phyloP scores from a whole-genome alignment of 345 rosid genomes.

The Kandelia obovata region DNA sequence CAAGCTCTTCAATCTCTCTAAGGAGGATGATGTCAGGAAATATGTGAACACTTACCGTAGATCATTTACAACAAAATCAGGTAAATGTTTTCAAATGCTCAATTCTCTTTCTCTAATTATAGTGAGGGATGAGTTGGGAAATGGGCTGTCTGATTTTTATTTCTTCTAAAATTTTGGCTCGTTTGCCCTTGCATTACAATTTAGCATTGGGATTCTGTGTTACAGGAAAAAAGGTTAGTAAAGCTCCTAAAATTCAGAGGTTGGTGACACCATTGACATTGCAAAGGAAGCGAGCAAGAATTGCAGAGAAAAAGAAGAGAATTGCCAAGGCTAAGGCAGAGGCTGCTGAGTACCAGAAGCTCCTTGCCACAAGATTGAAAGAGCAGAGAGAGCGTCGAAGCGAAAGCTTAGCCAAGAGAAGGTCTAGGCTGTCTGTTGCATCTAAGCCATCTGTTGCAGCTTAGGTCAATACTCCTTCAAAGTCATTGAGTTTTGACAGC shows the following conservation, averaged over 20 bases:
- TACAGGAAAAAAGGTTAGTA: constrained; percentile 73
- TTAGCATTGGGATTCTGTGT: neutral
- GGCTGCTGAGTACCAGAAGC: constrained; percentile 86
- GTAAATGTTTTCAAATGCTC: constrained; percentile 25
- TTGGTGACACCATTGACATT: constrained; percentile 79
- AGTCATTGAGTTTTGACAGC: constrained; percentile 12
- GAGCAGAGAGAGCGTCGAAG: constrained; percentile 85
- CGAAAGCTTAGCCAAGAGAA: constrained; percentile 84
- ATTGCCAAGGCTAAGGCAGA: constrained; percentile 82
- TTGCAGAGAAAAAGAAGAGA: constrained; percentile 82
- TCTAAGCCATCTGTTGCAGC: constrained; percentile 66
- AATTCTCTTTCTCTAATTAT: neutral
- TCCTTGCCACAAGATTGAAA: constrained; percentile 77
- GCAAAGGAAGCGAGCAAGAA: constrained; percentile 76
- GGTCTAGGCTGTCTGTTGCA: constrained; percentile 79
- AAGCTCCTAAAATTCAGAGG: constrained; percentile 90
- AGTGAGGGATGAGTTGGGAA: too few relatives aligned
- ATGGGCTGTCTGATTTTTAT: too few relatives aligned
- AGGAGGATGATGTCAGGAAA: constrained; percentile 76
- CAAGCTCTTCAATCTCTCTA: constrained; percentile 62
- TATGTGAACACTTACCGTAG: constrained; percentile 82
- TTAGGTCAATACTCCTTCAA: constrained; percentile 18
- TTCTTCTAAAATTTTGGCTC: too few relatives aligned
- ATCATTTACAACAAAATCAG: constrained; percentile 65
- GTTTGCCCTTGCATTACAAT: neutral